Evolutionary conservation across 208 protist genomes (phyloP).

Genomic region (Acanthamoeba sp.): DNA sequence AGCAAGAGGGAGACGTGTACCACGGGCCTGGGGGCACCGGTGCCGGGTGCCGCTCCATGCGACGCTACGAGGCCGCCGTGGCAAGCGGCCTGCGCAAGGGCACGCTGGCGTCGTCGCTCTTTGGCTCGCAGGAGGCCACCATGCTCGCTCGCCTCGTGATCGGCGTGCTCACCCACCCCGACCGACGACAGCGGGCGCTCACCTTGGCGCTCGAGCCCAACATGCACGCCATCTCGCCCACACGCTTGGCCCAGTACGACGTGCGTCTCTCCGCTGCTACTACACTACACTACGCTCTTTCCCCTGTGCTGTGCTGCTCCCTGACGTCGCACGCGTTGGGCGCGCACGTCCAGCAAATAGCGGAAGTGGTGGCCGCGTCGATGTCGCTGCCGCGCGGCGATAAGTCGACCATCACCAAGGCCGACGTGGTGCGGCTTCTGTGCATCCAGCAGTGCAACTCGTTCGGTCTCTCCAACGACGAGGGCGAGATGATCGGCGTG

Average conservation of each 20-base stretch:
- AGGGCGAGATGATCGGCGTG: constrained; percentile 16
- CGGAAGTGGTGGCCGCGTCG: constrained; percentile 30
- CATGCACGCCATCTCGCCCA: not conserved
- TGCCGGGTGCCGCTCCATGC: not conserved
- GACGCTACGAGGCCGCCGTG: constrained; percentile 23
- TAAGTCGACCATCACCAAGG: not conserved
- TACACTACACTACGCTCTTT: not conserved
- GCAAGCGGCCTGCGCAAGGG: constrained; percentile 27
- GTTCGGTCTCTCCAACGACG: constrained; percentile 26
- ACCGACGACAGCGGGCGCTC: constrained; percentile 2
- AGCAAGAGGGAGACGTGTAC: not conserved
- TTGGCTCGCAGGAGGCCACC: constrained; percentile 17
- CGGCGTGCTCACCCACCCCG: constrained; percentile 40
- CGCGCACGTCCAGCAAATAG: constrained; percentile 23
- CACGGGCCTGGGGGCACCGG: not conserved
- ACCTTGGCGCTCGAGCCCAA: constrained; percentile 36
- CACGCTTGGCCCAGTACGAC: constrained; percentile 14
- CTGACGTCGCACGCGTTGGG: too few species aligned
- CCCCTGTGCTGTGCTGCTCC: not conserved
- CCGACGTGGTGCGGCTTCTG: constrained; percentile 19
- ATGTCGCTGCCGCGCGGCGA: constrained; percentile 7
- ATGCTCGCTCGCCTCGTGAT: constrained; percentile 48
- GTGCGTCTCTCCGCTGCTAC: not conserved
- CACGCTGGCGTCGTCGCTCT: constrained; percentile 14
- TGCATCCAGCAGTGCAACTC: constrained; percentile 48